Conservation (phyloP, 2,329 filamentous ascomycete species). For the Xylariaceae sp. region DNA sequence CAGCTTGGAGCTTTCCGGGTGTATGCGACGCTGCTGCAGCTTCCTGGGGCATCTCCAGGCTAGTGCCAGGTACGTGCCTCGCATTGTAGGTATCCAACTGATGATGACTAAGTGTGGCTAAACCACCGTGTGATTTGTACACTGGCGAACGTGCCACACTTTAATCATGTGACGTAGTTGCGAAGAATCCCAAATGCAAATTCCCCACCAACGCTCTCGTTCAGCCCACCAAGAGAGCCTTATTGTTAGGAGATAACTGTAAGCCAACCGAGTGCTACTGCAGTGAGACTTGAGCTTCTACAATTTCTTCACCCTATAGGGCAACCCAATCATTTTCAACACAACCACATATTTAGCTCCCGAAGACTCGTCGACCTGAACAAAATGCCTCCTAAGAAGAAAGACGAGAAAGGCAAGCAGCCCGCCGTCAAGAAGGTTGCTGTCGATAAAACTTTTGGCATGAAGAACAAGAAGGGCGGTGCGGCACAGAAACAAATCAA, state of each 20-base stretch:
- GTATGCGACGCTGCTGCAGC: background rate
- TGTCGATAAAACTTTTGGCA: slow-evolving; percentile 97
- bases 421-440: slow-evolving; percentile 57
- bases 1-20: slow-evolving; percentile 28
- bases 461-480: slow-evolving; percentile 99
- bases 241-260: no score
- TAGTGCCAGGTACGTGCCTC: slow-evolving; percentile 3
- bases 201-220: slow-evolving; percentile 14
- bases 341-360: no score
- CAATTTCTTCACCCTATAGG: no score
- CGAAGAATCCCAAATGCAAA: slow-evolving; percentile 9
- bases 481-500: slow-evolving; percentile 87
- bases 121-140: background rate
- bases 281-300: no score
- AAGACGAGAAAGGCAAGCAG: slow-evolving; percentile 54
- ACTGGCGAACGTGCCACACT: background rate
- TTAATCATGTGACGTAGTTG: slow-evolving; percentile 20
- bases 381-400: slow-evolving; percentile 66
- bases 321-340: no score
- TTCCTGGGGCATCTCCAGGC: background rate
- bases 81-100: slow-evolving; percentile 1
- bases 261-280: no score
- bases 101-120: slow-evolving; percentile 17
- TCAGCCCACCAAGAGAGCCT: slow-evolving; percentile 18
- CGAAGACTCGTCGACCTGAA: no score